Evolutionary conservation across 2,329 filamentous ascomycete species (phyloP).

Genomic region (Botrytis deweyae): DNA sequence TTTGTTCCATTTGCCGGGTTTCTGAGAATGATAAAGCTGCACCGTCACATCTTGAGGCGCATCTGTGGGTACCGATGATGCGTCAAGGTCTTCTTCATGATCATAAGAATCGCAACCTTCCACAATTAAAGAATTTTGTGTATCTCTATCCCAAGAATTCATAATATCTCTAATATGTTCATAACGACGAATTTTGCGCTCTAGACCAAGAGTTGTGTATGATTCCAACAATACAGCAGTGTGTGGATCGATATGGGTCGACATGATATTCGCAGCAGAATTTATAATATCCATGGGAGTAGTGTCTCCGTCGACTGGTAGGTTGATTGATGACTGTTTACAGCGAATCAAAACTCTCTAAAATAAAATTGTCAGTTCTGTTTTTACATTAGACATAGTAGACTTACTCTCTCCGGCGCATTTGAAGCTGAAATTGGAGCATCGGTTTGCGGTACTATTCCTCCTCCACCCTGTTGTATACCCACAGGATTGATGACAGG

Average conservation of each 20-base stretch:
- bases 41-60: constrained; percentile 67
- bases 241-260: constrained; percentile 61
- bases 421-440: constrained; percentile 80
- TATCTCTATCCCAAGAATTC: constrained; percentile 88
- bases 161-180: constrained; percentile 84
- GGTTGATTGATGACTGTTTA: constrained; percentile 63
- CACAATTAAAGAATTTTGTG: constrained; percentile 72
- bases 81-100: constrained; percentile 61
- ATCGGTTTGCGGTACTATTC: constrained; percentile 58
- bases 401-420: constrained; percentile 69
- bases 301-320: constrained; percentile 74
- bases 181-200: constrained; percentile 79
- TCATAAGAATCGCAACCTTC: constrained; percentile 56
- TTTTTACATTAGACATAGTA: constrained; percentile 14
- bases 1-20: constrained; percentile 85
- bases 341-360: constrained; percentile 72
- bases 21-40: constrained; percentile 76
- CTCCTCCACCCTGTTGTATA: constrained; percentile 36
- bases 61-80: constrained; percentile 60
- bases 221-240: constrained; percentile 74
- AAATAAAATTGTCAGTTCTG: constrained; percentile 35
- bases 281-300: constrained; percentile 71
- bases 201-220: constrained; percentile 72
- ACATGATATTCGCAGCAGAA: constrained; percentile 62
- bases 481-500: constrained; percentile 20